Conservation (phyloP, 1,284 basidiomycete species). For the Neolentinus lepideus region DNA sequence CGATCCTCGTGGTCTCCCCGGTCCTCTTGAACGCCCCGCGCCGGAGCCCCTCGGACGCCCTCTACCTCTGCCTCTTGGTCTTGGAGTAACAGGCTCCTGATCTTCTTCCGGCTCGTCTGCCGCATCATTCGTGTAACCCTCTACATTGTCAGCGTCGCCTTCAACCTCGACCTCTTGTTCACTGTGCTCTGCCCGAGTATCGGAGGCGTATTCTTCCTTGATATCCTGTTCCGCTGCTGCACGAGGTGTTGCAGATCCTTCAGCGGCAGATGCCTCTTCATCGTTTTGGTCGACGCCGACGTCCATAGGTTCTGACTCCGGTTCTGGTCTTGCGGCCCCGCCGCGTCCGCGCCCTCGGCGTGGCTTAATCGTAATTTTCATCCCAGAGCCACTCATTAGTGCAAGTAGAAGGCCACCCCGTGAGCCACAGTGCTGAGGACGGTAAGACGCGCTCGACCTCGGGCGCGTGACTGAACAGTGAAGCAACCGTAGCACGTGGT, state of each 20-base stretch:
- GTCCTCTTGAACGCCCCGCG: slow-evolving; percentile 13
- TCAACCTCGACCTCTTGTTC: slow-evolving; percentile 25
- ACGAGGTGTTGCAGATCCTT: slow-evolving; percentile 9
- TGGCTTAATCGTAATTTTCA: slow-evolving; percentile 1
- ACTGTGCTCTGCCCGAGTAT: slow-evolving; percentile 15
- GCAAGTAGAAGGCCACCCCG: too few relatives aligned
- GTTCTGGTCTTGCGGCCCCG: slow-evolving; percentile 5
- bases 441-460: too few relatives aligned
- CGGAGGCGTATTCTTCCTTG: slow-evolving; percentile 16
- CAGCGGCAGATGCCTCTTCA: slow-evolving; percentile 18
- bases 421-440: too few relatives aligned
- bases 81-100: slow-evolving; percentile 15
- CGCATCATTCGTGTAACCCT: slow-evolving; percentile 22
- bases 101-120: slow-evolving; percentile 18
- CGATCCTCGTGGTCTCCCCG: slow-evolving; percentile 24
- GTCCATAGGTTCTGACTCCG: not conserved
- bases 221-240: not conserved
- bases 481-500: too few relatives aligned
- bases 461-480: too few relatives aligned
- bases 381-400: not conserved
- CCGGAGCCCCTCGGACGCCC: slow-evolving; percentile 18
- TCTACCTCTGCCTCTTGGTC: slow-evolving; percentile 30
- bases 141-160: slow-evolving; percentile 19
- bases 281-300: slow-evolving; percentile 17
- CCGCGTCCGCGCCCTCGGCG: not conserved